These are phyloP conservation scores for Arthrinium phaeospermum DNA, from an alignment of 2,329 filamentous ascomycete species.

Conservation along the genomic window DNA sequence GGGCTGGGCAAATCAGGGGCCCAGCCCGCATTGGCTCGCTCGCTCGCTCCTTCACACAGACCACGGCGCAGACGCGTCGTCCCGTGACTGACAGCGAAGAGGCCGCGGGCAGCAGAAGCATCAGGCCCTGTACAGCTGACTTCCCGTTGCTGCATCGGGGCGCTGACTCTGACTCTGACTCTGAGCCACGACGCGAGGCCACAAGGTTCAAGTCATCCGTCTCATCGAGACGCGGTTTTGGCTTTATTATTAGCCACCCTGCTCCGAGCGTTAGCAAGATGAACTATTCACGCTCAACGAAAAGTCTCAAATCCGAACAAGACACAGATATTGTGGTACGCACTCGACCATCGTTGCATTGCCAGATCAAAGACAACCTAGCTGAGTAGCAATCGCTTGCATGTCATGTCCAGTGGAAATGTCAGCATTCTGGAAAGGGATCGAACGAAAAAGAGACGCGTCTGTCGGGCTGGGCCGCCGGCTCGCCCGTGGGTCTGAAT, in stretches of 20 bases:
- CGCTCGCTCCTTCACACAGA: neutral
- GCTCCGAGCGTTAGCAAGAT: neutral
- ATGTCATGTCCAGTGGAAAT: neutral
- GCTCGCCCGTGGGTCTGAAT: neutral
- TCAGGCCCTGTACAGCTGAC: neutral
- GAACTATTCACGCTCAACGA: neutral
- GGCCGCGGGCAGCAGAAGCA: neutral
- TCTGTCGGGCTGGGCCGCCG: neutral
- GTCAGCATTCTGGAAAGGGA: neutral
- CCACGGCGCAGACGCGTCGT: neutral
- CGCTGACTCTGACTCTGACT: neutral
- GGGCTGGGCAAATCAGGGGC: neutral
- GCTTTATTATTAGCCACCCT: neutral
- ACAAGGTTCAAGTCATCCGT: conserved; percentile 2
- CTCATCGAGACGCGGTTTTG: neutral
- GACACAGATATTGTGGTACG: neutral
- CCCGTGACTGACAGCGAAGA: neutral
- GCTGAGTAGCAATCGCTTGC: neutral
- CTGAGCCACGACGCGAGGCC: neutral
- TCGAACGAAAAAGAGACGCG: neutral
- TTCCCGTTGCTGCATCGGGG: neutral
- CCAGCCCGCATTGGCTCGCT: neutral
- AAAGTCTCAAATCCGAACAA: neutral
- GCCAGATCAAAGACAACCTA: neutral
- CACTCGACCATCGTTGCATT: neutral